Conservation (phyloP, 2,329 filamentous ascomycete species). For the Aureobasidium melanogenum region DNA sequence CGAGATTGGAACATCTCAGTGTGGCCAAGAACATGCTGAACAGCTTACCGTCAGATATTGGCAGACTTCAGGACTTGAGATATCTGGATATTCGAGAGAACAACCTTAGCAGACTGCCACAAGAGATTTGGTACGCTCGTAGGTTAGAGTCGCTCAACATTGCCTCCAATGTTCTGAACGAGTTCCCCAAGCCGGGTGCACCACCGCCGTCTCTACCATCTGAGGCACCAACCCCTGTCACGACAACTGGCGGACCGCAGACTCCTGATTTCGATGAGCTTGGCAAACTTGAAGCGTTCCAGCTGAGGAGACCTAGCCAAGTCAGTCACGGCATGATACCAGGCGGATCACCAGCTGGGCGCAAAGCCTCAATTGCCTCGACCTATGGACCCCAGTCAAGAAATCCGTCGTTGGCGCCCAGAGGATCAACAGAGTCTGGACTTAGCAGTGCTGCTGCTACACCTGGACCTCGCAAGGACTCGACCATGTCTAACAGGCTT, state of each 20-base stretch:
- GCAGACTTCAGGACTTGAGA: conserved; percentile 73
- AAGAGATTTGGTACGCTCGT: conserved; percentile 93
- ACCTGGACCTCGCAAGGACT: conserved; percentile 70
- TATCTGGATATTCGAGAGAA: conserved; percentile 87
- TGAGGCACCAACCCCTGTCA: conserved; percentile 30
- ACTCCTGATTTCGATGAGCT: conserved; percentile 72
- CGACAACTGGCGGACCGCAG: conserved; percentile 27
- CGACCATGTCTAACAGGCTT: conserved; percentile 69
- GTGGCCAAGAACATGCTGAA: conserved; percentile 86
- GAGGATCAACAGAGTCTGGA: conserved; percentile 37
- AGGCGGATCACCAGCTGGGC: conserved; percentile 53
- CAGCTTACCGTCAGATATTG: conserved; percentile 77
- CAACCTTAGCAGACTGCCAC: conserved; percentile 78
- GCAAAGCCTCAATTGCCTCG: conserved; percentile 67
- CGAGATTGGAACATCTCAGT: conserved; percentile 80
- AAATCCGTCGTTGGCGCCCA: conserved; percentile 74
- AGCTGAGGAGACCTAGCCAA: conserved; percentile 70
- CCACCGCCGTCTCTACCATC: conserved; percentile 42
- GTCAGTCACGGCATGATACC: conserved; percentile 56
- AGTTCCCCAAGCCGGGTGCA: conserved; percentile 73
- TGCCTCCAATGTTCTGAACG: conserved; percentile 85
- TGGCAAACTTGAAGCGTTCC: conserved; percentile 53
- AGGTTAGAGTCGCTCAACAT: conserved; percentile 87
- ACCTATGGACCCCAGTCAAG: conserved; percentile 49
- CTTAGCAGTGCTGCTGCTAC: conserved; percentile 48